Percentiles rank a stretch among this genome's conserved stretches.
These are phyloP conservation scores for Phytophthora palmivora DNA, from an alignment of 352 stramenopile genomes.

Conservation along the genomic window DNA sequence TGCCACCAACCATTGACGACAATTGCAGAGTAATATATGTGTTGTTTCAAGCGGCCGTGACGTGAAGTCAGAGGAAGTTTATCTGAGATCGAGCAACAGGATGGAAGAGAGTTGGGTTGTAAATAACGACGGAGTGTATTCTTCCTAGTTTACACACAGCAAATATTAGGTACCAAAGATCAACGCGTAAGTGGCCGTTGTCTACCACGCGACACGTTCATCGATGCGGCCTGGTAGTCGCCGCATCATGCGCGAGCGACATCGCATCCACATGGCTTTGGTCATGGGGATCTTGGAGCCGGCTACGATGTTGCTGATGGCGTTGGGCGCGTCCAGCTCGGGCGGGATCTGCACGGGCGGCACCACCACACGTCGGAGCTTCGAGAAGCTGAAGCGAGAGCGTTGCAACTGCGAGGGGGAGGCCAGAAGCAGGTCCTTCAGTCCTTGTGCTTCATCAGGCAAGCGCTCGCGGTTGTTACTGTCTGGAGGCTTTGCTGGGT, in stretches of 20 bases:
- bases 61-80: no score
- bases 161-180: conserved; percentile 9
- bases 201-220: conserved; percentile 42
- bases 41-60: no score
- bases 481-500: not conserved
- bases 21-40: no score
- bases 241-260: conserved; percentile 41
- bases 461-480: conserved; percentile 19
- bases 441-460: conserved; percentile 36
- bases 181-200: not conserved
- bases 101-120: no score
- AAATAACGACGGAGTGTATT: no score
- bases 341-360: conserved; percentile 51
- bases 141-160: not conserved
- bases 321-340: conserved; percentile 39
- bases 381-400: conserved; percentile 47
- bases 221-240: conserved; percentile 50
- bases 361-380: conserved; percentile 48
- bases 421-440: conserved; percentile 39
- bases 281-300: conserved; percentile 61
- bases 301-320: conserved; percentile 52
- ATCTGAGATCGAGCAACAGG: no score
- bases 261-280: conserved; percentile 49
- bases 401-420: conserved; percentile 11
- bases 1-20: no score